A percentile compares a stretch with the other conserved stretches of the same genome.
These are phyloP conservation scores for Erodium moschatum DNA, from an alignment of 441 rosid species.

Conservation along the genomic window DNA sequence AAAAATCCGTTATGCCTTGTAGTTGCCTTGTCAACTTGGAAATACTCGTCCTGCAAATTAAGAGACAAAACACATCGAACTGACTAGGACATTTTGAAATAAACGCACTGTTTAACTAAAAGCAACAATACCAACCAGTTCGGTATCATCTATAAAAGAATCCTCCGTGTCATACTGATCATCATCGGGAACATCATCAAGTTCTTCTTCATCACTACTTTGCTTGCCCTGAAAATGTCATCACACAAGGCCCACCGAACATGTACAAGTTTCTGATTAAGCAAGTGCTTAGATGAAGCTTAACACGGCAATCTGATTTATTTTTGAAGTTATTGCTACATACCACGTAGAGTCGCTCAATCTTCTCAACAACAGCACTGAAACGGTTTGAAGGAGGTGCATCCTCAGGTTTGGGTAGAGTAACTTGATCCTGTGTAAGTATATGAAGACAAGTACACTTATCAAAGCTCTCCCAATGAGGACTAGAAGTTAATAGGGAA, in stretches of 20 bases:
- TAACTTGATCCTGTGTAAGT: not conserved
- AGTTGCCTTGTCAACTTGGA: conserved; percentile 24
- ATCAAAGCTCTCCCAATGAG: not conserved
- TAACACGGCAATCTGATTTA: not conserved
- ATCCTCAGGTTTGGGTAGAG: conserved; percentile 2
- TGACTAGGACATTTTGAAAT: no score
- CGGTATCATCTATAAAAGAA: conserved; percentile 92
- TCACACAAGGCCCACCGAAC: conserved; percentile 14
- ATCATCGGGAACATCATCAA: conserved; percentile 81
- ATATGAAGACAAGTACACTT: not conserved
- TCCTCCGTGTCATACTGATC: conserved; percentile 97
- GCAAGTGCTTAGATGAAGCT: not conserved
- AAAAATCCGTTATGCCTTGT: conserved; percentile 20
- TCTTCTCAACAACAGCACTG: conserved; percentile 96
- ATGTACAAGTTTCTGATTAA: not conserved
- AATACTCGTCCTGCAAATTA: conserved; percentile 26
- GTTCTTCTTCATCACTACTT: conserved; percentile 93
- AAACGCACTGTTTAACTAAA: not conserved
- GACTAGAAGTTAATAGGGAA: not conserved
- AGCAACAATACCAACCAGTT: conserved; percentile 46
- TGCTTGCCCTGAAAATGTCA: conserved; percentile 64
- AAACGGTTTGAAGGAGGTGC: conserved; percentile 49
- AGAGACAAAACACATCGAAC: not conserved
- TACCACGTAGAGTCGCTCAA: conserved; percentile 95
- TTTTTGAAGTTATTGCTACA: not conserved